These are phyloP conservation scores for Paradendryphiella salina DNA, from an alignment of 2,329 filamentous ascomycete species.

Conservation along the genomic window DNA sequence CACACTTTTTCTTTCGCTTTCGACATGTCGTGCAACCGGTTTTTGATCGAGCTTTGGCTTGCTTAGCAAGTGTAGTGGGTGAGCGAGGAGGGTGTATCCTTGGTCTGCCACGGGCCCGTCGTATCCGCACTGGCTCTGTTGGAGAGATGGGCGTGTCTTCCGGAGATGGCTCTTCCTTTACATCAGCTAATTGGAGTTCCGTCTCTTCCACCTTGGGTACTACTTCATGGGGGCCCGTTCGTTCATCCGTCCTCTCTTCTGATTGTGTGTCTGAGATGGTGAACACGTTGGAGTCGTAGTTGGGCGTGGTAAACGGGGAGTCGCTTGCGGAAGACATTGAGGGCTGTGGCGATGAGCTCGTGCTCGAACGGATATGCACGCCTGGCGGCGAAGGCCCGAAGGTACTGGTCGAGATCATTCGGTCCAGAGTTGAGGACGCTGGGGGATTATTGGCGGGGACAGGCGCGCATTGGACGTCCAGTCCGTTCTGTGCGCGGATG, in stretches of 20 bases:
- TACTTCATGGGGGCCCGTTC: conserved; percentile 43
- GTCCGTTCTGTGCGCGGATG: conserved; percentile 8
- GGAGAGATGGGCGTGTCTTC: conserved; percentile 42
- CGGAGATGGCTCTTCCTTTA: conserved; percentile 40
- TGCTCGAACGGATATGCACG: conserved; percentile 44
- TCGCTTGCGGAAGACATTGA: conserved; percentile 49
- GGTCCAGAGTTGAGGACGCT: conserved; percentile 23
- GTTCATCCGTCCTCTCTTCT: conserved; percentile 32
- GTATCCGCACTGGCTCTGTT: conserved; percentile 43
- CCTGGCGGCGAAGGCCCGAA: conserved; percentile 43
- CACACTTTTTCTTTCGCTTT: conserved; percentile 64
- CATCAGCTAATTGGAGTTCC: conserved; percentile 49
- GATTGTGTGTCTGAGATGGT: conserved; percentile 31
- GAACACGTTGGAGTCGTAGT: conserved; percentile 37
- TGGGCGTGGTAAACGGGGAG: conserved; percentile 44
- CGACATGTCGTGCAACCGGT: conserved; percentile 63
- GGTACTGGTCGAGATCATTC: conserved; percentile 43
- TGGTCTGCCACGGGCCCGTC: conserved; percentile 69
- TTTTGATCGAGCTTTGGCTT: conserved; percentile 72
- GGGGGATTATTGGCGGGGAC: conserved; percentile 23
- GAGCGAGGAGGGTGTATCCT: conserved; percentile 74
- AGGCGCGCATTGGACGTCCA: conserved; percentile 34
- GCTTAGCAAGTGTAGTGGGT: conserved; percentile 65
- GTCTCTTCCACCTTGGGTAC: conserved; percentile 60
- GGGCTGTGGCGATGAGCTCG: conserved; percentile 47